These are phyloP conservation scores for Teunomyces tritomae DNA, from an alignment of 805 yeast species.

Conservation along the genomic window DNA sequence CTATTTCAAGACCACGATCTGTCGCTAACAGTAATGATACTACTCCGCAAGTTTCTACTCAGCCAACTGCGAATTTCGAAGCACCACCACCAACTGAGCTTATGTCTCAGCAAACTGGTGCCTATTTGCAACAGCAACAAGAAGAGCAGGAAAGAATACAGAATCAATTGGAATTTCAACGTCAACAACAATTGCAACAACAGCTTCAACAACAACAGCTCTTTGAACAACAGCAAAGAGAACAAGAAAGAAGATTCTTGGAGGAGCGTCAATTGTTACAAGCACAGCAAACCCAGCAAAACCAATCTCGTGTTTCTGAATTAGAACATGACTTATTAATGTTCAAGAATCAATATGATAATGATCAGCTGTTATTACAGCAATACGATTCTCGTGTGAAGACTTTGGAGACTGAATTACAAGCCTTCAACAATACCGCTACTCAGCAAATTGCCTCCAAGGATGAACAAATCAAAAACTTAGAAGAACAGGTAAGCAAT, in stretches of 20 bases:
- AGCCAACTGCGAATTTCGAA: constrained; percentile 35
- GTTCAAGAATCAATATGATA: constrained; percentile 78
- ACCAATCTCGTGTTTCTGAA: constrained; percentile 75
- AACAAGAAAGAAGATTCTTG: constrained; percentile 65
- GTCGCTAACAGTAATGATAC: constrained; percentile 15
- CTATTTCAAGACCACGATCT: constrained; percentile 32
- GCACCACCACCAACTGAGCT: constrained; percentile 38
- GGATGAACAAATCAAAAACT: constrained; percentile 62
- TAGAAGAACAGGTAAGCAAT: constrained; percentile 70
- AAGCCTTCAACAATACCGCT: constrained; percentile 58
- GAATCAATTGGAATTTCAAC: constrained; percentile 62
- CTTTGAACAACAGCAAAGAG: constrained; percentile 72
- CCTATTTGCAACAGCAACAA: constrained; percentile 43
- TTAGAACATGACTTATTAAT: constrained; percentile 77
- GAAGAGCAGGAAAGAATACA: constrained; percentile 61
- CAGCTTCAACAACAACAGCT: constrained; percentile 70
- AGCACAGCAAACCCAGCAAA: constrained; percentile 68
- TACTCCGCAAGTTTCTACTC: constrained; percentile 43
- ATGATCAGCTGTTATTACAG: constrained; percentile 76
- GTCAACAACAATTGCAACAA: constrained; percentile 63
- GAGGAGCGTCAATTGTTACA: constrained; percentile 61
- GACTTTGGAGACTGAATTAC: constrained; percentile 71
- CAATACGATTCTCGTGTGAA: constrained; percentile 87
- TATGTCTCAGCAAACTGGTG: constrained; percentile 55
- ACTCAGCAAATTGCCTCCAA: constrained; percentile 72